Evolutionary conservation across 495 filamentous ascomycete genomes (phyloP), one percentile per base, ranked within the genome.

Genomic region (Rostrohypoxylon terebratum): DNA sequence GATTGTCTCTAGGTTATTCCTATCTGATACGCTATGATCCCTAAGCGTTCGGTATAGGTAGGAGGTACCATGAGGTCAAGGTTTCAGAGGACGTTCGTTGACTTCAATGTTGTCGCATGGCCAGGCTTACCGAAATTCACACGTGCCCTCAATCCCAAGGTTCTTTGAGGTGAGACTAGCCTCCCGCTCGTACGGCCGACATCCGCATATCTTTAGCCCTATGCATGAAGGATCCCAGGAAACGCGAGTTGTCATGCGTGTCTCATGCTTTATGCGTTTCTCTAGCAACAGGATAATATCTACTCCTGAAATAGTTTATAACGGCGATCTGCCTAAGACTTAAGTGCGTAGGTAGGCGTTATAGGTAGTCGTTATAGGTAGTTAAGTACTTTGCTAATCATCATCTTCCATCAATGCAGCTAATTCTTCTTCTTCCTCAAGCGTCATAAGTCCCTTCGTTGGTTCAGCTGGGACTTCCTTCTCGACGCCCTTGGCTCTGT

Each of bases 321-420:
- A 36, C 20, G 10, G 34, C 20, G 5, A 21, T 51, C 21, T 13
- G 10, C 23, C 9, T 31, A 31, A 25, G 11, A 2, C 23, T 6
- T 31, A 31, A 25, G 11, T 31, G 28, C 10, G 48, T 53, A 53
- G 23, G 2, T 4, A n/a, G n/a, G n/a, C n/a, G n/a, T n/a, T n/a
- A n/a, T n/a, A n/a, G n/a, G n/a, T n/a, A n/a, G n/a, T n/a, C n/a
- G n/a, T n/a, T n/a, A n/a, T n/a, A n/a, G n/a, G n/a, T n/a, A n/a
- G 48, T n/a, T 36, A 10, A n/a, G 0, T n/a, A 21, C n/a, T 1
- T 7, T 20, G 73, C 82, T 76, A 86, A 69, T 88, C 85, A 69
- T 90, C 87, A 47, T 94, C 91, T 59, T 87, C 93, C 94, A 98
- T 93, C 73, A 97, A 81, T 65, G 92, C 94, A 23, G 93, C 93